Evolutionary conservation across 192 early-diverging fungal species (phyloP).

Genomic region (Linnemannia elongata): DNA sequence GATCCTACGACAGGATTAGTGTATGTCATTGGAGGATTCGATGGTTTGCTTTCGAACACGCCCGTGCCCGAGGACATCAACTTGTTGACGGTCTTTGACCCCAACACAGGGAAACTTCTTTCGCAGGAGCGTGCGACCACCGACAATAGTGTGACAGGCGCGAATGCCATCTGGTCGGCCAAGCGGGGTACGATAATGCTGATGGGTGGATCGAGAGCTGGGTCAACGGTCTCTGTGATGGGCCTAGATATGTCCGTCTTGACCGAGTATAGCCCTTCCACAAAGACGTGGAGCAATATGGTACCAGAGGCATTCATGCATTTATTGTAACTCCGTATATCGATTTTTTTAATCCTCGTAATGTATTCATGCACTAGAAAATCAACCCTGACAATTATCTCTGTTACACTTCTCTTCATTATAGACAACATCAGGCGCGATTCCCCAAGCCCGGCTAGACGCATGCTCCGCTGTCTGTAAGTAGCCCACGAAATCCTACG

Average conservation of each 20-base stretch:
- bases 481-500: background rate
- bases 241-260: constrained; percentile 16
- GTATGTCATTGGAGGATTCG: constrained; percentile 43
- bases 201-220: constrained; percentile 37
- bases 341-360: too few relatives aligned
- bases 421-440: constrained; percentile 24
- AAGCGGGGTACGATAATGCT: constrained; percentile 18
- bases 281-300: constrained; percentile 9
- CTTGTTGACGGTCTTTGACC: constrained; percentile 24
- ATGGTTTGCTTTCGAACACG: background rate
- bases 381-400: background rate
- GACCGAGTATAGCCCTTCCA: constrained; percentile 21
- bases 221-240: background rate
- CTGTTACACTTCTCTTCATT: background rate
- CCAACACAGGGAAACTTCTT: background rate
- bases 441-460: constrained; percentile 24
- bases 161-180: constrained; percentile 35
- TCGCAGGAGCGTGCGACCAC: background rate
- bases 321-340: too few relatives aligned
- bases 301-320: background rate
- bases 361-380: background rate
- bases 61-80: background rate
- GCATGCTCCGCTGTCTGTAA: constrained; percentile 33
- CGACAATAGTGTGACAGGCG: constrained; percentile 18
- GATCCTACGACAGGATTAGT: constrained; percentile 29